Evolutionary conservation across 1,284 basidiomycete genomes (phyloP).

Genomic region (Cutaneotrichosporon arboriforme): DNA sequence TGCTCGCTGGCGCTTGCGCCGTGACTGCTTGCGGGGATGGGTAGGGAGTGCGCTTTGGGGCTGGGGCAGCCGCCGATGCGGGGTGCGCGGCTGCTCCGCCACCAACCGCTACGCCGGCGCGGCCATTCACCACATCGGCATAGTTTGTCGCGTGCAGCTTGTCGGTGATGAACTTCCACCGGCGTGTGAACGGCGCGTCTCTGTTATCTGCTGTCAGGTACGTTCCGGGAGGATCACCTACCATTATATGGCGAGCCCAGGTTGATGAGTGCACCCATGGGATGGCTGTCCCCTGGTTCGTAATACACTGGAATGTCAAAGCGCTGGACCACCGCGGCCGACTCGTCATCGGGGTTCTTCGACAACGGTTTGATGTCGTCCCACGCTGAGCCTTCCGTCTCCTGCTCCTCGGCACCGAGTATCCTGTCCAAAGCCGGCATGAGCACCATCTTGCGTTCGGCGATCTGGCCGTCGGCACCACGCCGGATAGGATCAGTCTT

Average conservation of each 20-base stretch:
- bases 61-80: neutral
- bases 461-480: constrained; percentile 29
- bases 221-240: constrained; percentile 26
- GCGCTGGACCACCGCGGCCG: constrained; percentile 31
- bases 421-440: constrained; percentile 40
- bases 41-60: neutral
- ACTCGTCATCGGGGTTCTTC: constrained; percentile 25
- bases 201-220: constrained; percentile 55
- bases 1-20: neutral
- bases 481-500: constrained; percentile 39
- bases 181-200: constrained; percentile 60
- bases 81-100: constrained; percentile 11
- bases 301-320: constrained; percentile 43
- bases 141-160: constrained; percentile 61
- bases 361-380: constrained; percentile 38
- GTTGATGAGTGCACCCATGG: constrained; percentile 54
- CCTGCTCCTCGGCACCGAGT: constrained; percentile 50
- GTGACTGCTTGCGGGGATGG: neutral
- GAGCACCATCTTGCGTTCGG: constrained; percentile 37
- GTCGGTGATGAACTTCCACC: constrained; percentile 66
- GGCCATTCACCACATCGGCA: constrained; percentile 73
- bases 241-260: constrained; percentile 58
- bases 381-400: constrained; percentile 40
- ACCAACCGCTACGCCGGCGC: constrained; percentile 39
- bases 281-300: constrained; percentile 27